Conservation (phyloP, 257 asterid species). For the Euphrasia confusa region DNA sequence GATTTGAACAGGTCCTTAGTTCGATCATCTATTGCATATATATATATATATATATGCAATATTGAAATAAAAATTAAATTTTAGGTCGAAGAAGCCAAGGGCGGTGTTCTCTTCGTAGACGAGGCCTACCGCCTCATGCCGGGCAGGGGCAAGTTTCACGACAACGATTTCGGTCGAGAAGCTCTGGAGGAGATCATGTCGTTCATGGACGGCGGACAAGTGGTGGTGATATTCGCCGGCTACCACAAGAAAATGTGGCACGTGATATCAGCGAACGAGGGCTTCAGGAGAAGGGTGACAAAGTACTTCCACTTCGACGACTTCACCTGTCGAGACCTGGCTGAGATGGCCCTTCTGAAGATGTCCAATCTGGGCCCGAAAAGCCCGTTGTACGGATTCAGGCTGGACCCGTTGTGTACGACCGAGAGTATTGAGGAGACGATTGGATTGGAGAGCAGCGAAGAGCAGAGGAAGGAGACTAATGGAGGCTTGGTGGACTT, state of each 20-base stretch:
- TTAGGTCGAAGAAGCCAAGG: not conserved
- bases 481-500: not conserved
- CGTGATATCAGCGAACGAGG: not conserved
- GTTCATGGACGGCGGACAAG: not conserved
- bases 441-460: not conserved
- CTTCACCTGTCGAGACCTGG: not conserved
- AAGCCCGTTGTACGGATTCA: not conserved
- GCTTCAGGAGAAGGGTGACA: not conserved
- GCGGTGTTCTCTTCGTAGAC: not conserved
- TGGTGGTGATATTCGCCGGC: conserved; percentile 1
- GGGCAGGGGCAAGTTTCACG: too few species aligned
- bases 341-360: not conserved
- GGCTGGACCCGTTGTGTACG: not conserved
- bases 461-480: not conserved
- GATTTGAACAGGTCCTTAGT: too few species aligned
- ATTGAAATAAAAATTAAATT: not conserved
- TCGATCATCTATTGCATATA: too few species aligned
- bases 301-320: not conserved
- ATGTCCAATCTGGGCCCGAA: not conserved
- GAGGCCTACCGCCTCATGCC: not conserved
- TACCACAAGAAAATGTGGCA: not conserved
- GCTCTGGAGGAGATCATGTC: conserved; percentile 1
- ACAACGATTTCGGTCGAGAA: not conserved
- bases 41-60: too few species aligned
- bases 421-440: not conserved